Conservation (phyloP, 495 filamentous ascomycete genomes). For the Evernia prunastri region DNA sequence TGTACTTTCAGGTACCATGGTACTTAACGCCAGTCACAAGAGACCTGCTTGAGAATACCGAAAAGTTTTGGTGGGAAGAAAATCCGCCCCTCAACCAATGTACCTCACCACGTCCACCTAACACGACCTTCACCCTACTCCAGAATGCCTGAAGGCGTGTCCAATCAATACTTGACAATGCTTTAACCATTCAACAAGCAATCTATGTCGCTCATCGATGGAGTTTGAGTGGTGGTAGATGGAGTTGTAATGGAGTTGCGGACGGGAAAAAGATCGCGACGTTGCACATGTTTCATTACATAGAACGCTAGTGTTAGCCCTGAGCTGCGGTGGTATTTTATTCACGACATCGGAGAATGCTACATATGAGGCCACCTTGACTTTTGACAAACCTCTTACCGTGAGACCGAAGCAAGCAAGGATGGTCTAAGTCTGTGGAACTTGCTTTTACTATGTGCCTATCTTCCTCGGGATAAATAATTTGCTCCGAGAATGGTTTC, state of each 20-base stretch:
- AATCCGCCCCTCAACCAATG: slow-evolving; percentile 14
- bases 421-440: neutral
- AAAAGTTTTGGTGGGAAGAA: slow-evolving; percentile 9
- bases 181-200: slow-evolving; percentile 11
- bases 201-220: slow-evolving; percentile 15
- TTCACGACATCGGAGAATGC: neutral
- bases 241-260: slow-evolving; percentile 9
- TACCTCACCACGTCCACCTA: slow-evolving; percentile 17
- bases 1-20: slow-evolving; percentile 18
- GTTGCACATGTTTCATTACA: slow-evolving; percentile 10
- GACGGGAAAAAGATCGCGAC: slow-evolving; percentile 17
- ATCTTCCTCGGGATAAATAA: slow-evolving; percentile 17
- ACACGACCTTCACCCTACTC: slow-evolving; percentile 14
- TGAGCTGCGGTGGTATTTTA: neutral
- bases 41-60: slow-evolving; percentile 16
- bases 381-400: neutral
- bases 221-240: slow-evolving; percentile 8
- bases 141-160: slow-evolving; percentile 1
- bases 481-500: slow-evolving; percentile 54
- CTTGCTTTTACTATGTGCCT: neutral
- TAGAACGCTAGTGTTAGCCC: slow-evolving; percentile 6
- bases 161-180: slow-evolving; percentile 10
- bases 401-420: neutral
- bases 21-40: slow-evolving; percentile 17
- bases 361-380: neutral